These are phyloP conservation scores for Agapanthus africanus DNA, from an alignment of 106 monocot genomes.

Conservation along the genomic window DNA sequence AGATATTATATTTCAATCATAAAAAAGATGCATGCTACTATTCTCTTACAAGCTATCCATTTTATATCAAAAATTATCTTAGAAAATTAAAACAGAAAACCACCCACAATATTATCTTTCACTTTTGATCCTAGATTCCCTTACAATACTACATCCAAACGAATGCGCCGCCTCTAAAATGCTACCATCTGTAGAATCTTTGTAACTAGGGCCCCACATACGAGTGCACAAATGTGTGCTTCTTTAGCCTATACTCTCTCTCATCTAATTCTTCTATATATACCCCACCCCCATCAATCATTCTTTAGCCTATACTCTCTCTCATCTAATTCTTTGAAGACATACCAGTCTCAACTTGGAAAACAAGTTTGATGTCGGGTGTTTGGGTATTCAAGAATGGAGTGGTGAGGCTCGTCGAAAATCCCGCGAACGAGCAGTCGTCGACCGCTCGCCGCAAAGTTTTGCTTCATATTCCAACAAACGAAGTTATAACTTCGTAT, in stretches of 20 bases:
- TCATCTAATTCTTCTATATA: conserved; percentile 10
- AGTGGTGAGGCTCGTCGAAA: conserved; percentile 57
- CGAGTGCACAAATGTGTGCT: too few species aligned
- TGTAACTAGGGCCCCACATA: not conserved
- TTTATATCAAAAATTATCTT: not conserved
- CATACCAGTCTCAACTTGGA: too few species aligned
- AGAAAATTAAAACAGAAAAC: too few species aligned
- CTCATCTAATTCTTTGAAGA: not conserved
- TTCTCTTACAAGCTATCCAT: not conserved
- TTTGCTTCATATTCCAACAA: conserved; percentile 37
- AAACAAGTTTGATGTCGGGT: conserved; percentile 35
- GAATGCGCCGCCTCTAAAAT: not conserved
- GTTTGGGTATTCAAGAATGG: conserved; percentile 74
- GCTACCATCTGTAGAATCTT: conserved; percentile 7
- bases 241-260: too few species aligned
- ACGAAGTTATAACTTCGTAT: conserved; percentile 40
- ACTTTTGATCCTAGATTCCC: not conserved
- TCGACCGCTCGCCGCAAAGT: conserved; percentile 34
- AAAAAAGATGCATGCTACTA: not conserved
- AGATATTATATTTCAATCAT: too few species aligned
- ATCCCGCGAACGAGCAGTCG: conserved; percentile 33
- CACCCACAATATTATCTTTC: not conserved
- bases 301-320: not conserved
- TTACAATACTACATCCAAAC: not conserved
- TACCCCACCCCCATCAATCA: not conserved